Base-by-base conservation (phyloP, 345 rosid genomes). In the Hibiscus tridactylites region DNA sequence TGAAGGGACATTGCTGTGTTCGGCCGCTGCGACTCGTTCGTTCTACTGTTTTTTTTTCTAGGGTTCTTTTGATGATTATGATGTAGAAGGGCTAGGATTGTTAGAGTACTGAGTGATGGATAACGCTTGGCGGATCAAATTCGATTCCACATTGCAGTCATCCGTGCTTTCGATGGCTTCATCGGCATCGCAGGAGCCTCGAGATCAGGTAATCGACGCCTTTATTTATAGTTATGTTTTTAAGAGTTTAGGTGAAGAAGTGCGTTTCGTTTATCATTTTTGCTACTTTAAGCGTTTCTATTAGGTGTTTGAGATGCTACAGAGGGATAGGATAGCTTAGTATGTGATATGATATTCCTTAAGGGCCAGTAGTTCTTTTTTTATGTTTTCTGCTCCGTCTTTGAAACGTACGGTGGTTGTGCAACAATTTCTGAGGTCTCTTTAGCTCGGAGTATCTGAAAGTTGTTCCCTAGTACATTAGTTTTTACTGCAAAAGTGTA, bases 61-160 rank as follows among this genome's bases (percentile, higher is more conserved):
- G 65, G 12, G 62, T 50, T 76, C 53, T 11, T 37, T 44, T 13
- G 39, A 24, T 75, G 64, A 44, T 71, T 72, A 61, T 76, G 54
- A 77, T 76, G 76, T 77, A 56, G 66, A 42, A 17, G 49, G 9
- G 74, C 26, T 76, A 74, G 80, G 82, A 67, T 74, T 68, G 1
- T 52, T 49, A 60, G 74, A 72, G 73, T 26, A 17, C 11, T 21
- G 29, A 56, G 72, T 50, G 71, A 82, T 84, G 85, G 83, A 85
- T 59, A 64, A 50, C 74, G 64, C 80, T 12, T 79, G 83, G 86
- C 75, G 76, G 66, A 39, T 67, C 74, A 83, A 83, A 77, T 58
- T 74, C 35, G 83, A 80, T 60, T 78, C 85, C 3, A 19, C 83
- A 75, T 67, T 73, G 65, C 78, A 46, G 49, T 69, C 82, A 4